Base-by-base conservation (phyloP, 257 asterid genomes). In the Nicotiana knightiana region DNA sequence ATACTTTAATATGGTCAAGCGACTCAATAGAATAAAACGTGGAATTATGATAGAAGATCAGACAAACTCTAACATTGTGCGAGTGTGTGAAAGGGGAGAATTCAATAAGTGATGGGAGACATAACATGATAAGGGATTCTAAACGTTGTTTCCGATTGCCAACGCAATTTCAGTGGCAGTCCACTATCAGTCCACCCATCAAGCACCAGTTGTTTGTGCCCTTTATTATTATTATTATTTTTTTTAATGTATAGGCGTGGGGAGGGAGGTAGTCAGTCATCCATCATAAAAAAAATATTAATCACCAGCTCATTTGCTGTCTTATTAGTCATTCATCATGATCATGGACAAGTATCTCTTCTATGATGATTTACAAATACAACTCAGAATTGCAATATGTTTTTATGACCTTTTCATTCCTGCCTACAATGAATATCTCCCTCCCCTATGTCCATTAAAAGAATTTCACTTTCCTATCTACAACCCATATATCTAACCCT, bases 401-500 rank as follows among this genome's bases (percentile, higher is more conserved):
- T 33, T 33, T 77, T 85, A 84, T 63, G 67, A 82, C 82, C 59
- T 75, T 66, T 43, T 71, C 46, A 39, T 39, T 43, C 48, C 59
- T 71, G 81, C 83, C 91, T 87, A 90, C 90, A 89, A 88, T 88
- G 88, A 91, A 83, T 82, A 80, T 84, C 73, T 86, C 85, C 61
- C 81, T 84, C 87, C 63, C 90, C 67, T 83, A 86, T 85, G 85
- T 87, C 90, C 90, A 87, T 86, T 16, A 91, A 91, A 87, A 93
- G 91, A 92, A 91, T 80, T 83, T 57, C 76, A 80, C 39, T 70
- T 85, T 53, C 81, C 80, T 85, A 89, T 88, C 84, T 86, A 87
- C 85, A 85, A 81, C 28, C 85, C 58, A 51, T 79, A 58, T 79
- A 83, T 85, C 87, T 90, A 89, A 85, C 87, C 88, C 77, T 84